Conservation (phyloP, 2,329 filamentous ascomycete genomes). For the Didymosphaeria variabile region DNA sequence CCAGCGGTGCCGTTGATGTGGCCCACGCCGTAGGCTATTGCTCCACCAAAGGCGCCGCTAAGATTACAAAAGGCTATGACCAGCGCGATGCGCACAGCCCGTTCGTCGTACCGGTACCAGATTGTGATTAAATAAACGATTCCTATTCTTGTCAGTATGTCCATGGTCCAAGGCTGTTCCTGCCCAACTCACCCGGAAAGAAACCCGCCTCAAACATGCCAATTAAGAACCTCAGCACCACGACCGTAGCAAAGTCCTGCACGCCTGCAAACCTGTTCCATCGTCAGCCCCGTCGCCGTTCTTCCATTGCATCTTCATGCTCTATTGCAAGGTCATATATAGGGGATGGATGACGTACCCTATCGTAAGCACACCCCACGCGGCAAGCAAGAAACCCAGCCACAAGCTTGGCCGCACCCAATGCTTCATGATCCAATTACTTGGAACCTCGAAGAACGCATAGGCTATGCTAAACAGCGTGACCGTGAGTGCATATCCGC, state of each 20-base stretch:
- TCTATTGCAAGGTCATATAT: too few relatives aligned
- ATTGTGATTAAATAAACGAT: conserved; percentile 61
- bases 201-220: conserved; percentile 27
- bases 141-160: too few relatives aligned
- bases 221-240: conserved; percentile 51
- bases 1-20: conserved; percentile 51
- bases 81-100: conserved; percentile 64
- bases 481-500: conserved; percentile 50
- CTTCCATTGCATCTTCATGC: too few relatives aligned
- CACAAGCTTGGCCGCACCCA: too few relatives aligned
- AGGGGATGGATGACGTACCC: too few relatives aligned
- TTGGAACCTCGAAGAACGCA: too few relatives aligned
- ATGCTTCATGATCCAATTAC: too few relatives aligned
- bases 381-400: too few relatives aligned
- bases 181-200: conserved; percentile 12
- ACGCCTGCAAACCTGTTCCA: conserved; percentile 49
- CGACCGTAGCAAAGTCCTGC: conserved; percentile 50
- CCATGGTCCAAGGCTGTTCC: neutral
- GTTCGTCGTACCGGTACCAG: conserved; percentile 63
- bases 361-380: too few relatives aligned
- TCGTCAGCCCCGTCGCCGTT: too few relatives aligned
- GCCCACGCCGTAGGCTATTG: conserved; percentile 22
- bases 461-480: conserved; percentile 35
- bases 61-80: conserved; percentile 67
- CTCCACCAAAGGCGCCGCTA: conserved; percentile 61